phyloP scores from a whole-genome alignment of 192 early-diverging fungal genomes.

The Backusella sp. region DNA sequence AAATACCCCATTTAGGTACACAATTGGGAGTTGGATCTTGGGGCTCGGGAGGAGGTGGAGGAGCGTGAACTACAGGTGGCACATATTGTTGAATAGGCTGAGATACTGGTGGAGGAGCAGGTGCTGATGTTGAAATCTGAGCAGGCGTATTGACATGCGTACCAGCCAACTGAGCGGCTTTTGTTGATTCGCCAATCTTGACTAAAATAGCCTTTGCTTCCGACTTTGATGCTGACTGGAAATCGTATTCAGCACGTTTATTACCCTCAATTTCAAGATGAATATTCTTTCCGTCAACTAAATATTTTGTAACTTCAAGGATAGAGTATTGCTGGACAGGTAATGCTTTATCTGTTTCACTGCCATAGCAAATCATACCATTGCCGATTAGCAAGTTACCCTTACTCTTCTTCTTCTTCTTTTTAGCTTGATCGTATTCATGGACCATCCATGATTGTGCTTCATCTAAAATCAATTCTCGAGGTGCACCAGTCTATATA shows the following conservation, averaged over 20 bases:
- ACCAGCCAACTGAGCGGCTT: slow-evolving; percentile 41
- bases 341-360: slow-evolving; percentile 57
- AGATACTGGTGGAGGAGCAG: slow-evolving; percentile 2
- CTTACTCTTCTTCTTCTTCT: slow-evolving; percentile 72
- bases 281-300: slow-evolving; percentile 63
- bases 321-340: slow-evolving; percentile 61
- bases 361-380: slow-evolving; percentile 57
- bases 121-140: not conserved
- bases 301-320: slow-evolving; percentile 57
- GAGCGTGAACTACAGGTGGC: not conserved
- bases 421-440: slow-evolving; percentile 60
- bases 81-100: not conserved
- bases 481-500: not conserved
- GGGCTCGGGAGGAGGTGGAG: not conserved
- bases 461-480: slow-evolving; percentile 27
- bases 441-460: slow-evolving; percentile 54
- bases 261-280: slow-evolving; percentile 60
- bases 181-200: slow-evolving; percentile 60
- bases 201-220: slow-evolving; percentile 67
- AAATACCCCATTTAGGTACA: slow-evolving; percentile 37
- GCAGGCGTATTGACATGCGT: not conserved
- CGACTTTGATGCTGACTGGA: slow-evolving; percentile 57
- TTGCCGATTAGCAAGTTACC: slow-evolving; percentile 69
- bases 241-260: slow-evolving; percentile 57
- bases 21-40: slow-evolving; percentile 19